phyloP scores from a whole-genome alignment of 495 filamentous ascomycete species.

The Hypoxylon cercidicola region DNA sequence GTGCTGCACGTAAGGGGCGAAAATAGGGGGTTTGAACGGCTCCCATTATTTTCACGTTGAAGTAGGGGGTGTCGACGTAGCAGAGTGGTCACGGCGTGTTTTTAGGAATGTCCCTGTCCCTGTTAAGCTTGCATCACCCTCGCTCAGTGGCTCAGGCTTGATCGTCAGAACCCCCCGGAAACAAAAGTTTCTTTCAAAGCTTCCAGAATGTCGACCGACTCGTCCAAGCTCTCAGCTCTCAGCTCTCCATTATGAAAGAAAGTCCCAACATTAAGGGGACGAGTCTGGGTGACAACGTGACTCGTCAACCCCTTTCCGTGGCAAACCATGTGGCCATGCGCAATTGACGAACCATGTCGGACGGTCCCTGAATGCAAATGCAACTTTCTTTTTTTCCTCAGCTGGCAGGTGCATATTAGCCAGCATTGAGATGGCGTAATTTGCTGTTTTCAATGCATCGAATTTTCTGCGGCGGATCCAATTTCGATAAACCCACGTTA shows the following conservation, averaged over 20 bases:
- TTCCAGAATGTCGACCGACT: constrained; percentile 37
- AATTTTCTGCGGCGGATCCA: constrained; percentile 25
- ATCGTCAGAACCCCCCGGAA: constrained; percentile 36
- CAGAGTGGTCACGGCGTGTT: constrained; percentile 6
- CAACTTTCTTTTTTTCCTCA: constrained; percentile 8
- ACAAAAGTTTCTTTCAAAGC: constrained; percentile 37
- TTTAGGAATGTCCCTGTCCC: constrained; percentile 15
- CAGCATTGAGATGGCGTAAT: constrained; percentile 39
- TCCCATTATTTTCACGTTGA: too few relatives aligned
- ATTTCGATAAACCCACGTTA: constrained; percentile 35
- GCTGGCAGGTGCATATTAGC: constrained; percentile 14
- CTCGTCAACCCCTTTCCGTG: constrained; percentile 4
- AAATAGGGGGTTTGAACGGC: constrained; percentile 22
- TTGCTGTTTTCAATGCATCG: constrained; percentile 40
- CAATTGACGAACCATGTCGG: constrained; percentile 13
- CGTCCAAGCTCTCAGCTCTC: constrained; percentile 19
- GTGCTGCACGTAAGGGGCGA: constrained; percentile 18
- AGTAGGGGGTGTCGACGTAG: constrained; percentile 13
- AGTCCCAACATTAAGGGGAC: constrained; percentile 9
- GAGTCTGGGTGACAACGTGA: background rate
- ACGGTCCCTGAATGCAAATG: constrained; percentile 21
- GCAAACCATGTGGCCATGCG: constrained; percentile 1
- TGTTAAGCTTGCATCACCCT: constrained; percentile 17
- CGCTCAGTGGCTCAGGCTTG: constrained; percentile 39
- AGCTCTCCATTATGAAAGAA: constrained; percentile 17